Conservation (phyloP, 176 grass and related monocot genomes). For the Zoysia pacifica region DNA sequence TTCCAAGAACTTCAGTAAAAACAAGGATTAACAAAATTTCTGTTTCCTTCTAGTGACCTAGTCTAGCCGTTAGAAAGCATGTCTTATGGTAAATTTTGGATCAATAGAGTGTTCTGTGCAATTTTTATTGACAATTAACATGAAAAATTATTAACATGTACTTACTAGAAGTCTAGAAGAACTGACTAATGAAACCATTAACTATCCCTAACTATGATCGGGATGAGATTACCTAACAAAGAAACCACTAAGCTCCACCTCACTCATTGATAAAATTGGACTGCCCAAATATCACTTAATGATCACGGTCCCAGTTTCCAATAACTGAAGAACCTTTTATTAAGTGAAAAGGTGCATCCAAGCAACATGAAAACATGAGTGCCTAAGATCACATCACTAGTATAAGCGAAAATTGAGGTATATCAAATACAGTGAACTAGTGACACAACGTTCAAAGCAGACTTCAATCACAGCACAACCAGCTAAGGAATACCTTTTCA, state of each 20-base stretch:
- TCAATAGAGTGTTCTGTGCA: background rate
- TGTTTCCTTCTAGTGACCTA: background rate
- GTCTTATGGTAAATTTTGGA: background rate
- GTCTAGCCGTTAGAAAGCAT: background rate
- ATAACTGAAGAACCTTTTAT: too few species aligned
- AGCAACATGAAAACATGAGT: too few species aligned
- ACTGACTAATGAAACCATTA: background rate
- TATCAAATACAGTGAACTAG: background rate
- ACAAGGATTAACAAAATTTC: background rate
- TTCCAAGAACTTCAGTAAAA: background rate
- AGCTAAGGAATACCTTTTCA: constrained; percentile 60
- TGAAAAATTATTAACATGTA: constrained; percentile 22
- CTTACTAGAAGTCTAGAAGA: background rate
- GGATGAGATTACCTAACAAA: background rate
- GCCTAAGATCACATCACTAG: background rate
- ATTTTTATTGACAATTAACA: constrained; percentile 5
- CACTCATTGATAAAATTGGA: background rate
- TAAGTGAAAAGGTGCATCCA: background rate
- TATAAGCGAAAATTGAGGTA: background rate
- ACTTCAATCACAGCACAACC: background rate
- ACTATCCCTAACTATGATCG: background rate
- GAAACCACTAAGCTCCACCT: background rate
- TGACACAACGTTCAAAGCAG: background rate
- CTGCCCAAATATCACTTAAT: background rate
- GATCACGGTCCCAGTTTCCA: background rate